Percentiles rank a stretch among this genome's conserved stretches.
These are phyloP conservation scores for Rhizopus microsporus DNA, from an alignment of 371 early-diverging fungal genomes.

Conservation along the genomic window DNA sequence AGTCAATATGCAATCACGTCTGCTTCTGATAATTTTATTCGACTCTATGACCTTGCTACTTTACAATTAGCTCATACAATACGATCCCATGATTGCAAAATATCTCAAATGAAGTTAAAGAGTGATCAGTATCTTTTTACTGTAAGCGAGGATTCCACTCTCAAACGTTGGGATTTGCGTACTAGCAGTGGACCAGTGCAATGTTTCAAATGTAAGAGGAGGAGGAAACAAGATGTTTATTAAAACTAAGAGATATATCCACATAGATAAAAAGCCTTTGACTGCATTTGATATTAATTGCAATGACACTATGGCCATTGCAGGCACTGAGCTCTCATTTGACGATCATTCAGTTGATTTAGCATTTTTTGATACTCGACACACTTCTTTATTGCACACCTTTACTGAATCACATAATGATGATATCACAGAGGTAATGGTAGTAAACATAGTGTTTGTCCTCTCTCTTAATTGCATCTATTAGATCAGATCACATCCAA, in stretches of 20 bases:
- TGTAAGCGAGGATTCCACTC: conserved; percentile 60
- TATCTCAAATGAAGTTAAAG: conserved; percentile 64
- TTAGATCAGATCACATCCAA: conserved; percentile 81
- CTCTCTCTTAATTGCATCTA: not conserved
- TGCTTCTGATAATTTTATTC: conserved; percentile 66
- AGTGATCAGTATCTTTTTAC: conserved; percentile 64
- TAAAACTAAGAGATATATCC: not conserved
- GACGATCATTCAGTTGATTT: conserved; percentile 64
- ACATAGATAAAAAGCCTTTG: conserved; percentile 52
- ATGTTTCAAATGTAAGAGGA: conserved; percentile 57
- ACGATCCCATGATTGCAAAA: conserved; percentile 54
- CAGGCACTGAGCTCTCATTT: conserved; percentile 66
- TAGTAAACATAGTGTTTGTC: not conserved
- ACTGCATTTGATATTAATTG: conserved; percentile 73
- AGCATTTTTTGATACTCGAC: conserved; percentile 72
- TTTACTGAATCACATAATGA: conserved; percentile 89
- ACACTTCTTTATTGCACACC: conserved; percentile 38
- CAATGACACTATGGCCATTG: conserved; percentile 66
- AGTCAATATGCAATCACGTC: conserved; percentile 63
- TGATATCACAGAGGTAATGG: conserved; percentile 74
- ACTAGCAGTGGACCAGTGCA: conserved; percentile 49
- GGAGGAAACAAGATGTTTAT: too few species aligned
- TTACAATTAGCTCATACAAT: conserved; percentile 47
- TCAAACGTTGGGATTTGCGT: conserved; percentile 77
- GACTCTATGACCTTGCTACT: conserved; percentile 63